A percentile compares a stretch with the other conserved stretches of the same genome.
phyloP scores from a whole-genome alignment of 2,329 filamentous ascomycete genomes.

The Metarhizium humberi region DNA sequence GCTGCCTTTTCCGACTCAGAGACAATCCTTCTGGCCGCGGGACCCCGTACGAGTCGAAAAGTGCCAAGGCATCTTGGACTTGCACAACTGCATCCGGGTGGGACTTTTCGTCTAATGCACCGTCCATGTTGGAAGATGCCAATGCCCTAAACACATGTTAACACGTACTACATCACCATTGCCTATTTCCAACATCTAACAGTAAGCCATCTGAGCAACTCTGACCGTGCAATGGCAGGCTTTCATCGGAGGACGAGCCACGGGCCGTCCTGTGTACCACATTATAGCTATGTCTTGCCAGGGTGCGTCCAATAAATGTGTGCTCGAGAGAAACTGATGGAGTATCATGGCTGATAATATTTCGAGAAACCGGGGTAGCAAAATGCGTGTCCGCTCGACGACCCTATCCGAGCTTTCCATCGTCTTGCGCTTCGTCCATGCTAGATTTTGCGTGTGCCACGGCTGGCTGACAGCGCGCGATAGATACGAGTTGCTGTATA shows the following conservation, averaged over 20 bases:
- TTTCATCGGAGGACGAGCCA: neutral
- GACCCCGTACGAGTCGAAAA: constrained; percentile 38
- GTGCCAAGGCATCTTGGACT: constrained; percentile 33
- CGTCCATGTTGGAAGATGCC: neutral
- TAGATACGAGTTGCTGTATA: constrained; percentile 18
- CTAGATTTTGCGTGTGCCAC: neutral
- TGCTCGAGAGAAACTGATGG: constrained; percentile 3
- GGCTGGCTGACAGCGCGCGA: constrained; percentile 8
- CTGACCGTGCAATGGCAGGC: neutral
- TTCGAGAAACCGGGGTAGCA: constrained; percentile 17
- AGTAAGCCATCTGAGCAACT: neutral
- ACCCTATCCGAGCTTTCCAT: constrained; percentile 18
- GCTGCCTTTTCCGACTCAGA: constrained; percentile 24
- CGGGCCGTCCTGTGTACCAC: constrained; percentile 2
- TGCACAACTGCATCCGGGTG: constrained; percentile 24
- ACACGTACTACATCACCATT: neutral
- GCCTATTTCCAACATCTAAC: neutral
- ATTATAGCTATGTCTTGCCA: constrained; percentile 6
- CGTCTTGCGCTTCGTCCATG: constrained; percentile 13
- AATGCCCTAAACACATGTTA: neutral
- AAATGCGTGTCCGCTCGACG: constrained; percentile 15
- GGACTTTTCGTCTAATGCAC: neutral
- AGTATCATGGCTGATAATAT: constrained; percentile 3
- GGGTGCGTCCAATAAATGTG: constrained; percentile 4
- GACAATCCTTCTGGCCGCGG: constrained; percentile 36